These are phyloP conservation scores for Taphrina confusa DNA, from an alignment of 1,139 yeast genomes.

Conservation along the genomic window DNA sequence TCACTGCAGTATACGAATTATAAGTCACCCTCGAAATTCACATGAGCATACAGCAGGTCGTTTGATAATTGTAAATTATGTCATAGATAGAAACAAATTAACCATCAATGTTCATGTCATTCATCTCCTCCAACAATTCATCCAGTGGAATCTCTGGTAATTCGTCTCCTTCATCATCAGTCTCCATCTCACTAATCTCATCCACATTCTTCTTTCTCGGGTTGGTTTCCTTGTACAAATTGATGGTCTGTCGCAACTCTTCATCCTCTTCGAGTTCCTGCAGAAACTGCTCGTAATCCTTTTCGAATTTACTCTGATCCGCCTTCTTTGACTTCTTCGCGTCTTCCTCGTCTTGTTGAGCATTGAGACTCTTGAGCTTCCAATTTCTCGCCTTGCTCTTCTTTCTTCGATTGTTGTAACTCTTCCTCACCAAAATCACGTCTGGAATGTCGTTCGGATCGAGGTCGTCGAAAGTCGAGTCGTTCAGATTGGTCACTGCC, in stretches of 20 bases:
- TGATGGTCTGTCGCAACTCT: constrained; percentile 85
- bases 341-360: constrained; percentile 85
- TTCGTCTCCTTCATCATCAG: constrained; percentile 40
- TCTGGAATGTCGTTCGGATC: constrained; percentile 69
- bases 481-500: constrained; percentile 80
- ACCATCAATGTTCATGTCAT: constrained; percentile 76
- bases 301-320: constrained; percentile 89
- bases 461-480: constrained; percentile 75
- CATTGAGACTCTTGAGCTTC: constrained; percentile 94
- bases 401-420: constrained; percentile 63
- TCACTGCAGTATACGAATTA: constrained; percentile 56
- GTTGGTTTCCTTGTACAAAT: constrained; percentile 64
- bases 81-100: neutral
- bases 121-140: constrained; percentile 66
- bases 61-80: neutral
- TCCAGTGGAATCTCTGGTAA: constrained; percentile 55
- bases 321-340: constrained; percentile 70
- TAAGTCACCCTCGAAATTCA: constrained; percentile 39
- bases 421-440: constrained; percentile 87
- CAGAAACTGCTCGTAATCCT: constrained; percentile 91
- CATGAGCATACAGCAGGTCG: too few species aligned
- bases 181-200: constrained; percentile 45
- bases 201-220: constrained; percentile 51
- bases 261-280: constrained; percentile 97
- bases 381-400: constrained; percentile 83